A percentile compares a stretch with the other conserved stretches of the same genome.
phyloP scores from a whole-genome alignment of 1,284 basidiomycete species.

The Pascua sp. region DNA sequence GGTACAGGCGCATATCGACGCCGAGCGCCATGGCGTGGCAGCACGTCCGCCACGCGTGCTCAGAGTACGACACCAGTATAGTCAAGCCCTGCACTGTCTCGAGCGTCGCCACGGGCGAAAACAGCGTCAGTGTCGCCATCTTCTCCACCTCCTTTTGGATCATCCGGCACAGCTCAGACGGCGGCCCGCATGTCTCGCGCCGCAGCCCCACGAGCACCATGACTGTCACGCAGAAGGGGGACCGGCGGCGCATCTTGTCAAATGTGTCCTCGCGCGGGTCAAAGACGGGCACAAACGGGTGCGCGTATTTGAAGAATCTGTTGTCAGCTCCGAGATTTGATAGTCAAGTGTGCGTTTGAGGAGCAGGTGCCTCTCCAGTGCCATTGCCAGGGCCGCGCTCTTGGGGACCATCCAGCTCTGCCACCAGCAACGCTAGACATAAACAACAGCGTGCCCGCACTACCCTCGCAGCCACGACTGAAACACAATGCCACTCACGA shows the following conservation, averaged over 20 bases:
- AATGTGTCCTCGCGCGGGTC: constrained; percentile 30
- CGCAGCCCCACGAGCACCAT: constrained; percentile 24
- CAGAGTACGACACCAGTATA: constrained; percentile 6
- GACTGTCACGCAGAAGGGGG: constrained; percentile 28
- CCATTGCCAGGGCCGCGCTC: too few species aligned
- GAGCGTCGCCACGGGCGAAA: constrained; percentile 22
- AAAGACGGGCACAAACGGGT: constrained; percentile 30
- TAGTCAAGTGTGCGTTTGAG: too few species aligned
- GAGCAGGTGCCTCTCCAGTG: too few species aligned
- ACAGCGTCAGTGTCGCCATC: constrained; percentile 27
- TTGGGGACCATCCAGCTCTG: too few species aligned
- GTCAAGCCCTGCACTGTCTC: constrained; percentile 29
- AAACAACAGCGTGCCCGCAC: too few species aligned
- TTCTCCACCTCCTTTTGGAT: constrained; percentile 8
- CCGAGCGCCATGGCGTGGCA: constrained; percentile 32
- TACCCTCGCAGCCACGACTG: too few species aligned
- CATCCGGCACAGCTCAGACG: constrained; percentile 11
- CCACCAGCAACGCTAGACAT: too few species aligned
- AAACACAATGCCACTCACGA: constrained; percentile 11
- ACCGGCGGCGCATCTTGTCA: constrained; percentile 27
- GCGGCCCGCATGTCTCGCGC: constrained; percentile 10
- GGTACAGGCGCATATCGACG: constrained; percentile 32
- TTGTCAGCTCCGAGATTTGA: background rate
- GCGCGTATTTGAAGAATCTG: constrained; percentile 30
- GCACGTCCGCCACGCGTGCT: constrained; percentile 32